A percentile compares a stretch with the other conserved stretches of the same genome.
Evolutionary conservation across 768 basidiomycete genomes (phyloP).

Genomic region (Pulveroboletus sp.): DNA sequence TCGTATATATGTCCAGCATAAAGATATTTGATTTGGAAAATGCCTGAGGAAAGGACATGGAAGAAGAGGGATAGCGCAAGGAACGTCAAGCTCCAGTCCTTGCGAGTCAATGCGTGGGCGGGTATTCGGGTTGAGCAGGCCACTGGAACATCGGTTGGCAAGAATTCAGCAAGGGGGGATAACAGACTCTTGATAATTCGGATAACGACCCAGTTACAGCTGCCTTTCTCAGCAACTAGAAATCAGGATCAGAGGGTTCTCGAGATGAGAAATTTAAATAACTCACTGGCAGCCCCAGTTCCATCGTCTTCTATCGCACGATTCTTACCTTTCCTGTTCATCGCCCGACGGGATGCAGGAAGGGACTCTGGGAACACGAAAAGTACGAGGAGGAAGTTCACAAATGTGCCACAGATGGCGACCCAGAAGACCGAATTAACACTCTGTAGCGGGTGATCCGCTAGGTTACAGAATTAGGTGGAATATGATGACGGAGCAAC

Average conservation of each 20-base stretch:
- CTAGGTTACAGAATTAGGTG: conserved; percentile 13
- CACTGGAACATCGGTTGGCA: conserved; percentile 48
- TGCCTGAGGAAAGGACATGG: conserved; percentile 63
- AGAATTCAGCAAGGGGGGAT: conserved; percentile 65
- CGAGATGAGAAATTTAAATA: neutral
- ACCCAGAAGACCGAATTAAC: conserved; percentile 54
- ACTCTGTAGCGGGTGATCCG: conserved; percentile 33
- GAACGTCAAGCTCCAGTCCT: conserved; percentile 73
- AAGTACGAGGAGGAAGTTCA: conserved; percentile 55
- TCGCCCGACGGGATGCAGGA: conserved; percentile 25
- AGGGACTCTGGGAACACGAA: conserved; percentile 61
- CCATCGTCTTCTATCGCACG: conserved; percentile 19
- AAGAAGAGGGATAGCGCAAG: conserved; percentile 61
- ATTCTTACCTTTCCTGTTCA: conserved; percentile 29
- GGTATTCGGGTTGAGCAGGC: conserved; percentile 49
- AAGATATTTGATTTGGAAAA: conserved; percentile 73
- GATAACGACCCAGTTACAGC: conserved; percentile 6
- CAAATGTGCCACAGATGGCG: conserved; percentile 39
- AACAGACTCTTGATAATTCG: conserved; percentile 45
- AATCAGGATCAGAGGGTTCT: neutral
- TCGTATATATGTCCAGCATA: conserved; percentile 70
- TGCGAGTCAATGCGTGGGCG: conserved; percentile 52
- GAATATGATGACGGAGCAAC: neutral
- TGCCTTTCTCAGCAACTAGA: neutral
- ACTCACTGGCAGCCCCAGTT: conserved; percentile 10